A percentile compares a stretch with the other conserved stretches of the same genome.
phyloP scores from a whole-genome alignment of 1,284 basidiomycete species.

The Gymnopus androsaceus region DNA sequence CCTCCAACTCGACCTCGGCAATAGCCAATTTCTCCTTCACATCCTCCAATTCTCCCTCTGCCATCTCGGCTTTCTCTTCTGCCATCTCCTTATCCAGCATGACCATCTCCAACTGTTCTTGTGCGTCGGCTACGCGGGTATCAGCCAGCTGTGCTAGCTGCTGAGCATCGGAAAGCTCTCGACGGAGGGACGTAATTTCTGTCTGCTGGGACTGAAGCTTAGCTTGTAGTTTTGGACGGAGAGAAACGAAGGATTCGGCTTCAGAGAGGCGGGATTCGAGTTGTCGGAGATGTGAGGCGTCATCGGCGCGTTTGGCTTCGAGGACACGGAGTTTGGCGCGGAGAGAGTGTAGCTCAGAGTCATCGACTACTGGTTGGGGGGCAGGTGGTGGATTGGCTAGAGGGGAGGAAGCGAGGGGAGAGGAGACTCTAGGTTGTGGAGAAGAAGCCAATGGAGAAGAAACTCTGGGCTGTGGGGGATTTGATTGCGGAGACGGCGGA shows the following conservation, averaged over 20 bases:
- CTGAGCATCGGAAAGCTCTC: slow-evolving; percentile 71
- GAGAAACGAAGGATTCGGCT: slow-evolving; percentile 81
- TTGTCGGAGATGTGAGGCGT: slow-evolving; percentile 79
- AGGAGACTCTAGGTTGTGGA: background rate
- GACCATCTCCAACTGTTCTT: slow-evolving; percentile 92
- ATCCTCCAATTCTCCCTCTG: slow-evolving; percentile 82
- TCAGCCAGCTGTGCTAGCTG: slow-evolving; percentile 58
- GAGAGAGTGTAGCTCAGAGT: slow-evolving; percentile 83
- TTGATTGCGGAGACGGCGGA: slow-evolving; percentile 24
- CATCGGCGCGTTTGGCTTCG: slow-evolving; percentile 86
- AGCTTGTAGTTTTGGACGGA: slow-evolving; percentile 85
- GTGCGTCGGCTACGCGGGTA: slow-evolving; percentile 64
- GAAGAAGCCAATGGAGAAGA: slow-evolving; percentile 37
- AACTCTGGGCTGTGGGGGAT: slow-evolving; percentile 24
- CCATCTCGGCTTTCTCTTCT: slow-evolving; percentile 87
- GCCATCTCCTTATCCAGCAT: slow-evolving; percentile 97
- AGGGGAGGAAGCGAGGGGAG: slow-evolving; percentile 19
- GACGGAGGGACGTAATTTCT: slow-evolving; percentile 69
- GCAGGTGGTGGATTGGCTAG: slow-evolving; percentile 22
- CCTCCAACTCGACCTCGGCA: slow-evolving; percentile 53
- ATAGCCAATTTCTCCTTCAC: slow-evolving; percentile 75
- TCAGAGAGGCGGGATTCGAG: slow-evolving; percentile 85
- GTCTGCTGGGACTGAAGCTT: slow-evolving; percentile 83
- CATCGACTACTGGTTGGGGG: slow-evolving; percentile 35
- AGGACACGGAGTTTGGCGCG: slow-evolving; percentile 83